Evolutionary conservation across 352 stramenopile species (phyloP).

Genomic region (Phytophthora constricta): DNA sequence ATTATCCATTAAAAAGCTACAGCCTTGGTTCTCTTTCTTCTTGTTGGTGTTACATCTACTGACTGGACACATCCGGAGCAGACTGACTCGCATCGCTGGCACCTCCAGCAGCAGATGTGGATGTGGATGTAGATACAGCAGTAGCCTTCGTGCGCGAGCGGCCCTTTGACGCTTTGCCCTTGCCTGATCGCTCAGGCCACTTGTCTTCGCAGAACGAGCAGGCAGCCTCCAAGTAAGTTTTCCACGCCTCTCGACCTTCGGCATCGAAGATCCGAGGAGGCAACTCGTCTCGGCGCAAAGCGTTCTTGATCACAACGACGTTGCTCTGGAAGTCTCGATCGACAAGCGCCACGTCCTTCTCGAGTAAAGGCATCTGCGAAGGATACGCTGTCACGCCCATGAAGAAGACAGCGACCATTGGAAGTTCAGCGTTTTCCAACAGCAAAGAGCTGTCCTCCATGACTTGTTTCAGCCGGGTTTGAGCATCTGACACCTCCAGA

Average conservation of each 20-base stretch:
- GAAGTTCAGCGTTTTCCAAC: conserved; percentile 47
- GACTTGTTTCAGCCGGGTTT: conserved; percentile 37
- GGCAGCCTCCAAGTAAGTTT: conserved; percentile 39
- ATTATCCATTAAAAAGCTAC: too few species aligned
- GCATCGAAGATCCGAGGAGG: conserved; percentile 42
- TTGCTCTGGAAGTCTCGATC: conserved; percentile 35
- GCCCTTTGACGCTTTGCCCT: conserved; percentile 46
- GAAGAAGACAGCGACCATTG: conserved; percentile 53
- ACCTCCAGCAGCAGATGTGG: too few species aligned
- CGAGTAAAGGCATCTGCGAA: conserved; percentile 29
- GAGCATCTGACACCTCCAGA: conserved; percentile 54
- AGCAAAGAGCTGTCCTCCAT: conserved; percentile 35
- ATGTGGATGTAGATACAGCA: not conserved
- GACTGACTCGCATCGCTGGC: not conserved
- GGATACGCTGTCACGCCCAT: conserved; percentile 30
- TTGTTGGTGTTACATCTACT: not conserved
- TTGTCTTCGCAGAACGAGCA: conserved; percentile 65
- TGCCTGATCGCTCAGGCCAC: conserved; percentile 69
- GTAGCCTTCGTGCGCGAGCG: conserved; percentile 31
- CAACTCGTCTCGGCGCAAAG: conserved; percentile 36
- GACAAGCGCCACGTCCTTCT: conserved; percentile 23
- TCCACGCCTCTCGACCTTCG: conserved; percentile 44
- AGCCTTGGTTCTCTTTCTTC: too few species aligned
- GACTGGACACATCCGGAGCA: not conserved
- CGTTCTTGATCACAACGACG: conserved; percentile 39